Base-by-base conservation (phyloP, 495 filamentous ascomycete genomes). In the Penicilliopsis zonata region DNA sequence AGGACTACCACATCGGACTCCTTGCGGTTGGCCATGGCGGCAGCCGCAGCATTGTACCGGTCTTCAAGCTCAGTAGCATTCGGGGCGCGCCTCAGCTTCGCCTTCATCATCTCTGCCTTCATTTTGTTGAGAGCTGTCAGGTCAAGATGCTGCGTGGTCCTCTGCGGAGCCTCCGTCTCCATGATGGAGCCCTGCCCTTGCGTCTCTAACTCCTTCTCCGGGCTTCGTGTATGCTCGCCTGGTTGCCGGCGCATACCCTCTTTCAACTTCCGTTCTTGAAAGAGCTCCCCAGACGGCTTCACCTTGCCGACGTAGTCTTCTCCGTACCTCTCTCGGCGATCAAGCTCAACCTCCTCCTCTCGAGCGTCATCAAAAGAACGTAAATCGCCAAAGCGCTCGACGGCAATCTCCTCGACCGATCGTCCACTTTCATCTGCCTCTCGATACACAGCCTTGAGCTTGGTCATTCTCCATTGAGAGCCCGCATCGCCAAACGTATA, bases 381-480 rank as follows among this genome's bases (percentile, higher is more conserved):
- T 13, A 99, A 53, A 43, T 75, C 74, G 9, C 88, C 92, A 49
- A 80, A 94, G 31, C 82, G 65, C 42, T 92, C 78, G 16, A 78
- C 37, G 1, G 90, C 90, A 33, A 94, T 60, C 17, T 86, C 82
- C 16, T 96, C 87, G 12, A 90, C 62, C 5, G 71, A 23, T 31
- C 63, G 66, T 2, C 78, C 78, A 7, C 61, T 76, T 46, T 88
- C 78, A 42, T 93, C 69, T 0, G 84, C 79, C 34, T 77, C 72
- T 31, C 77, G 70, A 57, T 93, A 94, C 12, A 94, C 78, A 5
- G 78, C 80, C 43, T 80, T 85, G 17, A 99, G 69, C 49, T 84
- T 94, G 19, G 78, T 88, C 88, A 96, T 95, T 28, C 90, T 76
- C 88, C 92, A 99, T 39, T 80, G 69, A 12, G 86, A 83, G 0